phyloP scores from a whole-genome alignment of 2,329 filamentous ascomycete species.

The Cryphonectria carpinicola region DNA sequence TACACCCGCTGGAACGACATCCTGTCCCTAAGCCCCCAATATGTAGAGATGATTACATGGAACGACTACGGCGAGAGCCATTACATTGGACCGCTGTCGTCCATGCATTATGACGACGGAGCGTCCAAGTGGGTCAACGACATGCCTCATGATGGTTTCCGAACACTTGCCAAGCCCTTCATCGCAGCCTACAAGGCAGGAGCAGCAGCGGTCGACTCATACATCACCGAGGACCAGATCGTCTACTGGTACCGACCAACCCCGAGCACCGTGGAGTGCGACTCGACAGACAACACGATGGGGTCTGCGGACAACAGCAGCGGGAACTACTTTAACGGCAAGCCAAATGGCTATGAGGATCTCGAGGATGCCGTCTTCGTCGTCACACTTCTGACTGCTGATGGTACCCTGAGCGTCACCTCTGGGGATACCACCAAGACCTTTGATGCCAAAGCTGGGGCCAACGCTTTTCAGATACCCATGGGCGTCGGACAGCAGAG shows the following conservation, averaged over 20 bases:
- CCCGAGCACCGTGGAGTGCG: slow-evolving; percentile 50
- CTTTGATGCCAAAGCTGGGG: slow-evolving; percentile 51
- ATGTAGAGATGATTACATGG: slow-evolving; percentile 29
- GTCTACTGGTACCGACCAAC: slow-evolving; percentile 62
- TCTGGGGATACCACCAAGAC: slow-evolving; percentile 48
- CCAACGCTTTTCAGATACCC: slow-evolving; percentile 47
- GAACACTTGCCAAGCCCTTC: slow-evolving; percentile 58
- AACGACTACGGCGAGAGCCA: slow-evolving; percentile 31
- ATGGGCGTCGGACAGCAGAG: slow-evolving; percentile 53
- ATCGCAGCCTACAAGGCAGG: slow-evolving; percentile 58
- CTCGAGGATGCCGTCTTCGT: slow-evolving; percentile 58
- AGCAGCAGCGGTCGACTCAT: slow-evolving; percentile 38
- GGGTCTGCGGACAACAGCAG: slow-evolving; percentile 48
- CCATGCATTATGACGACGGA: slow-evolving; percentile 26
- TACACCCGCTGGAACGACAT: slow-evolving; percentile 28
- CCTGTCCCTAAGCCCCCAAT: slow-evolving; percentile 19
- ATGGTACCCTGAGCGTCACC: slow-evolving; percentile 48
- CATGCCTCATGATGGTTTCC: slow-evolving; percentile 54
- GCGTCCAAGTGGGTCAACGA: slow-evolving; percentile 34
- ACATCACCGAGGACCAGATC: slow-evolving; percentile 53
- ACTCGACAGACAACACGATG: slow-evolving; percentile 55
- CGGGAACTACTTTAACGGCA: slow-evolving; percentile 57
- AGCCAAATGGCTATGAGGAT: slow-evolving; percentile 53
- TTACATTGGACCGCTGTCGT: slow-evolving; percentile 28
- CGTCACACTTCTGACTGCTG: slow-evolving; percentile 51